Base-by-base conservation (phyloP, 1,139 yeast genomes). In the Protomyces inundatus region DNA sequence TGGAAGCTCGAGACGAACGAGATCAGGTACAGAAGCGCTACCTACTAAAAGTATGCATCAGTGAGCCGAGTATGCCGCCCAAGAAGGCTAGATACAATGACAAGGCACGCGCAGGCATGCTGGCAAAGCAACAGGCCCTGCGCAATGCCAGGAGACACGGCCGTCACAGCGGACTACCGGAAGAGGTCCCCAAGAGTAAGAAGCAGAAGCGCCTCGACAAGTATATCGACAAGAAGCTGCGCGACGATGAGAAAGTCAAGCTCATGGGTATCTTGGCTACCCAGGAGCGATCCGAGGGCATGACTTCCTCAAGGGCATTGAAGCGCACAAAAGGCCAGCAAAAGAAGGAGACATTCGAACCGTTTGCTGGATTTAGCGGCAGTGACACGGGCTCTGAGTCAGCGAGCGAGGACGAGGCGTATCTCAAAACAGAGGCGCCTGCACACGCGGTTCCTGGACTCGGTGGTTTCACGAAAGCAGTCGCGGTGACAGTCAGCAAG, bases 201-300 rank as follows among this genome's bases (percentile, higher is more conserved):
- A 93, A 91, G 75, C 83, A 83, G 75, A 93, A 93, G 76, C 72
- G 82, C 14, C 69, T 79, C 37, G 81, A 79, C 57, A 79, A 79
- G 68, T 79, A 78, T 68, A 77, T 79, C 60, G 97, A 90, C 67
- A 95, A 88, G 75, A 98, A 93, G 74, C 75, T 93, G 68, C 87
- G 88, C 70, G 81, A 96, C 73, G 96, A 91, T 73, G 98, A 93
- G 76, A 89, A 88, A 76, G 88, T 87, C 70, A 82, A 82, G 3
- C 78, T 93, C 65, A 78, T 93, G 54, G 85, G 86, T 66, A 91
- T 90, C 73, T 79, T 93, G 55, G 85, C 95, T 1, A 84, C 85
- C 68, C 70, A 76, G 69, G 84, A 84, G 30, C 86, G 93, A 50
- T 82, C 95, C 46, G 89, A 88, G 73, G 80, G 82, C 1, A 79